Base-by-base conservation (phyloP, 306 rosid species). In the Rosa rugosa region DNA sequence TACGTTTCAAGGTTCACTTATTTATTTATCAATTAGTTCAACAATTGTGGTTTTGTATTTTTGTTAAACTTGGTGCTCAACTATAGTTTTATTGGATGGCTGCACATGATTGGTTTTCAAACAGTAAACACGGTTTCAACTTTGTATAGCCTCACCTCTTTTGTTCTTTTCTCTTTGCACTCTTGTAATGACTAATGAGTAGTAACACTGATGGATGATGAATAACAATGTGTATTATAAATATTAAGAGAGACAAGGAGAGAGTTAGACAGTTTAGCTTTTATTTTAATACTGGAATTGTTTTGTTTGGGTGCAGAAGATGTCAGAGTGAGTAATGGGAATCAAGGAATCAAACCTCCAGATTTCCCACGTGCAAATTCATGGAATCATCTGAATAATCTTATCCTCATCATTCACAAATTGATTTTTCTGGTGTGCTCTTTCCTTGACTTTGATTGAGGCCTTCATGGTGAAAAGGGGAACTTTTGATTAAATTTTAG, bases 261-360 rank as follows among this genome's bases (percentile, higher is more conserved):
- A 40, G 72, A 40, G 51, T 53, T 20, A 56, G 77, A 44, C 71
- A 68, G 47, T 45, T 47, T 75, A 78, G 51, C 40, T 31, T 41
- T 13, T 49, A 49, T 59, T 76, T 81, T 76, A 73, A 46, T 60
- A 59, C 69, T 83, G 69, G 80, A 79, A 65, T 75, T 75, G 17
- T 75, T 83, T 70, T 57, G 62, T 83, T 70, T 59, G 62, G 78
- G 57, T 20, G 44, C 82, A 80, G 82, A 76, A 78, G 77, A 47
- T 81, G 59, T 34, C 40, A 75, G 80, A 14, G 45, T 70, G 20
- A 73, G 75, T 62, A 72, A 6, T 45, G 68, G 71, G 71, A 20
- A 54, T 66, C 72, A 64, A 51, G 72, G 82, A 78, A 69, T 68
- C 80, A 49, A 73, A 47, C 40, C 11, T 50, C 42, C 73, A 27